Evolutionary conservation across 208 protist genomes (phyloP).

Genomic region (Balamuthia mandrillaris): DNA sequence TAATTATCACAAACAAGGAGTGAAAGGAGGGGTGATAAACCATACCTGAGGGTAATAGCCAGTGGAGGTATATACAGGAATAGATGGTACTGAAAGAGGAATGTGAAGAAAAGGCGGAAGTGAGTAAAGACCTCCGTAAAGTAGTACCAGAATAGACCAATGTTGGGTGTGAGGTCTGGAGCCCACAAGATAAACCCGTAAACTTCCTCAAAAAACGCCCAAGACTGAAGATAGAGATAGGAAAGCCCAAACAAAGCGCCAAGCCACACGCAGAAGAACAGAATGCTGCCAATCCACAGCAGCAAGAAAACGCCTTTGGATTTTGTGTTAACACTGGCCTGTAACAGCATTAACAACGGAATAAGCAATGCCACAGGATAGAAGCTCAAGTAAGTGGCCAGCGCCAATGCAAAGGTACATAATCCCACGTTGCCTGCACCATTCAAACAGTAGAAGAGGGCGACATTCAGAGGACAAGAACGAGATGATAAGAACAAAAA

Average conservation of each 20-base stretch:
- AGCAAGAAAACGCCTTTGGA: too few species aligned
- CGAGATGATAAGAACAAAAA: background rate
- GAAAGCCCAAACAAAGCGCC: conserved; percentile 17
- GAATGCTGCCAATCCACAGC: too few species aligned
- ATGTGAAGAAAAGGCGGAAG: conserved; percentile 43
- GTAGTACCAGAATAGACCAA: conserved; percentile 44
- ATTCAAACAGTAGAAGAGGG: background rate
- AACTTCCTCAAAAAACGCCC: conserved; percentile 17
- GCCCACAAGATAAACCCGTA: conserved; percentile 38
- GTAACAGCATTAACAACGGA: conserved; percentile 18
- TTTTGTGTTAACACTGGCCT: too few species aligned
- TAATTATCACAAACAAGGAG: background rate
- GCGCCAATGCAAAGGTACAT: conserved; percentile 8
- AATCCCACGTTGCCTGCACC: conserved; percentile 11
- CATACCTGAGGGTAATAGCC: conserved; percentile 31
- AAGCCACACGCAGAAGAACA: conserved; percentile 9
- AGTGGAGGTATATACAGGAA: conserved; percentile 26
- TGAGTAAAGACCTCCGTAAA: conserved; percentile 35
- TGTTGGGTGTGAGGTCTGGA: conserved; percentile 36
- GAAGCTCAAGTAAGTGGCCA: conserved; percentile 25
- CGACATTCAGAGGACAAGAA: background rate
- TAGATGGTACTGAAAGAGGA: conserved; percentile 38
- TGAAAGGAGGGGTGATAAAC: background rate
- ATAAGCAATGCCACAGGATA: conserved; percentile 21
- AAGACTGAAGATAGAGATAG: background rate